A percentile compares a stretch with the other conserved stretches of the same genome.
Conservation (phyloP, 208 protist genomes). For the Leishmania tarentolae region DNA sequence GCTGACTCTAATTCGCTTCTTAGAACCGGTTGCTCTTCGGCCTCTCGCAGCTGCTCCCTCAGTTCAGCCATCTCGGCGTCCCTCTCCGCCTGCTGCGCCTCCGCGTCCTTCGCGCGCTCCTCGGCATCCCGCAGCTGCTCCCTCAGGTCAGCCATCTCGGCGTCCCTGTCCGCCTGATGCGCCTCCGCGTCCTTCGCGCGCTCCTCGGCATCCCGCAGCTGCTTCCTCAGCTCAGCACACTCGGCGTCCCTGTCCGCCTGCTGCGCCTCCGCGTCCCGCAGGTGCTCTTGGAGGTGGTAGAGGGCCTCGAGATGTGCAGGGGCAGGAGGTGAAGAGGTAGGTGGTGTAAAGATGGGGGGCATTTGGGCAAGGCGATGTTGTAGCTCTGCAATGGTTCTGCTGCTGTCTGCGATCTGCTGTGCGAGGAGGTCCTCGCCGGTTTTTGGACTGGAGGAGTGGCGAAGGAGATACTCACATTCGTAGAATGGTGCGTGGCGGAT, state of each 20-base stretch:
- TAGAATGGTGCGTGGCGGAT: neutral
- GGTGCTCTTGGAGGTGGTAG: neutral
- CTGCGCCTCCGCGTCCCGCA: too few species aligned
- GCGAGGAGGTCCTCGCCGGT: neutral
- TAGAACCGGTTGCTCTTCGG: too few species aligned
- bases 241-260: too few species aligned
- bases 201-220: neutral
- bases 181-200: too few species aligned
- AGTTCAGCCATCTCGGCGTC: too few species aligned
- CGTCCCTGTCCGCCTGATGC: too few species aligned
- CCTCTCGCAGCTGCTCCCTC: conserved; percentile 18
- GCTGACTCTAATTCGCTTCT: too few species aligned
- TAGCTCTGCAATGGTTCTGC: neutral
- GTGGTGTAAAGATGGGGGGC: neutral
- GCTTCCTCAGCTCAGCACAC: neutral
- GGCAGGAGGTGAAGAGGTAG: neutral
- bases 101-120: too few species aligned
- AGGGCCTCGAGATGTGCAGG: neutral
- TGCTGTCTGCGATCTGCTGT: neutral
- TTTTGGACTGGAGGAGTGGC: neutral
- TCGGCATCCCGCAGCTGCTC: neutral
- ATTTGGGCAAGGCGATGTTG: neutral
- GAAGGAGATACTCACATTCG: neutral
- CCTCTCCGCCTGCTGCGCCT: neutral
- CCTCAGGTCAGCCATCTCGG: too few species aligned